phyloP scores from a whole-genome alignment of 2,329 filamentous ascomycete species.

The Pyrenophora graminea region DNA sequence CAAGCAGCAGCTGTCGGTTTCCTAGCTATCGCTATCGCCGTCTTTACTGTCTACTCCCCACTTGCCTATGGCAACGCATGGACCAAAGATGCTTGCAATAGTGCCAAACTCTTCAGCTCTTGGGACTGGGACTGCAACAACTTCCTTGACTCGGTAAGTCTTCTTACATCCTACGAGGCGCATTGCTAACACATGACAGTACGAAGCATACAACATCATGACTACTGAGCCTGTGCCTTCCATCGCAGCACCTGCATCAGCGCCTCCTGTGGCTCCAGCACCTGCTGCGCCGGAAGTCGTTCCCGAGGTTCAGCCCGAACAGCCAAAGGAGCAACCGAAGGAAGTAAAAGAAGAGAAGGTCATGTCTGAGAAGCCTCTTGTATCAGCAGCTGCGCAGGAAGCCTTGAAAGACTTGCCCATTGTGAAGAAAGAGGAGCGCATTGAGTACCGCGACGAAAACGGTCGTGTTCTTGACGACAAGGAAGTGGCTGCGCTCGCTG shows the following conservation, averaged over 20 bases:
- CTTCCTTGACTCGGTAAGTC: conserved; percentile 83
- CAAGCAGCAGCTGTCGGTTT: conserved; percentile 74
- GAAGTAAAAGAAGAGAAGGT: conserved; percentile 27
- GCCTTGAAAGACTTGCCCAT: conserved; percentile 37
- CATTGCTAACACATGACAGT: conserved; percentile 23
- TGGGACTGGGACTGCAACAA: conserved; percentile 99
- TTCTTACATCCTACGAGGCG: conserved; percentile 4
- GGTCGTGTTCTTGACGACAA: conserved; percentile 85
- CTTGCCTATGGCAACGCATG: conserved; percentile 91
- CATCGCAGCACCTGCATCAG: conserved; percentile 33
- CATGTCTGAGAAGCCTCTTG: conserved; percentile 34
- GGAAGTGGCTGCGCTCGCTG: conserved; percentile 80
- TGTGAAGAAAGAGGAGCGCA: conserved; percentile 71
- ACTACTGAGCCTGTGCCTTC: conserved; percentile 24
- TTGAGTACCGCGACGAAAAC: conserved; percentile 94
- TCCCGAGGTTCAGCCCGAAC: conserved; percentile 13
- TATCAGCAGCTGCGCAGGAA: conserved; percentile 36
- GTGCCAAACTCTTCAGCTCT: conserved; percentile 80
- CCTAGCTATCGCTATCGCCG: conserved; percentile 71
- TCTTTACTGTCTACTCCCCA: conserved; percentile 84
- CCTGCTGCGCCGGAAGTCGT: conserved; percentile 14
- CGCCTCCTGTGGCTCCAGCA: conserved; percentile 26
- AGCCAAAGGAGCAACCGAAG: conserved; percentile 11
- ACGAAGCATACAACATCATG: conserved; percentile 36
- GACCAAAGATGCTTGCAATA: conserved; percentile 86